Conservation (phyloP, 2,329 filamentous ascomycete genomes). For the Rutstroemia sp. region DNA sequence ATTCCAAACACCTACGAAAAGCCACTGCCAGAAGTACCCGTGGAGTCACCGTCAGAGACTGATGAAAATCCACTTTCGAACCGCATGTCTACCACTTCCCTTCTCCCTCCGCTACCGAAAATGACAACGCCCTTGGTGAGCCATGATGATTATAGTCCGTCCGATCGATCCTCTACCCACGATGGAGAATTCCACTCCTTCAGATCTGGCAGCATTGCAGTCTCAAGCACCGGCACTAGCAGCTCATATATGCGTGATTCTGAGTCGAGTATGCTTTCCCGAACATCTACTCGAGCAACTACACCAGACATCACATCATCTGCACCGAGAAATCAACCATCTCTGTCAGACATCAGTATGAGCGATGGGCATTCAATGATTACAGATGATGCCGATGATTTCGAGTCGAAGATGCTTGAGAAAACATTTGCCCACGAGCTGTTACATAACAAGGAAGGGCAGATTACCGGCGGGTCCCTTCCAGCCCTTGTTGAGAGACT, state of each 20-base stretch:
- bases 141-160: constrained; percentile 41
- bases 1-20: constrained; percentile 49
- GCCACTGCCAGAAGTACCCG: constrained; percentile 58
- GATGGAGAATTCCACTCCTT: constrained; percentile 47
- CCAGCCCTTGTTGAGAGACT: constrained; percentile 89
- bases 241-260: constrained; percentile 76
- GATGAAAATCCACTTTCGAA: constrained; percentile 14
- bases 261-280: constrained; percentile 71
- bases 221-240: constrained; percentile 69
- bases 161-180: constrained; percentile 37
- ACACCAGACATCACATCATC: constrained; percentile 58
- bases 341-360: constrained; percentile 60
- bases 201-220: constrained; percentile 62
- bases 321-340: constrained; percentile 42
- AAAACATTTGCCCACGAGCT: constrained; percentile 89
- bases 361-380: constrained; percentile 54
- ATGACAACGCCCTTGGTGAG: constrained; percentile 44
- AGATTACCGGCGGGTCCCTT: constrained; percentile 87
- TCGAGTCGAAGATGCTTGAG: constrained; percentile 78
- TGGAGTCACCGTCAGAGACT: constrained; percentile 28
- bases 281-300: constrained; percentile 78
- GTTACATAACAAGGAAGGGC: constrained; percentile 87
- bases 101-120: constrained; percentile 50
- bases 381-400: constrained; percentile 71
- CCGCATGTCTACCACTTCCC: constrained; percentile 39